These are phyloP conservation scores for Venturia aucupariae DNA, from an alignment of 2,329 filamentous ascomycete species.

Conservation along the genomic window DNA sequence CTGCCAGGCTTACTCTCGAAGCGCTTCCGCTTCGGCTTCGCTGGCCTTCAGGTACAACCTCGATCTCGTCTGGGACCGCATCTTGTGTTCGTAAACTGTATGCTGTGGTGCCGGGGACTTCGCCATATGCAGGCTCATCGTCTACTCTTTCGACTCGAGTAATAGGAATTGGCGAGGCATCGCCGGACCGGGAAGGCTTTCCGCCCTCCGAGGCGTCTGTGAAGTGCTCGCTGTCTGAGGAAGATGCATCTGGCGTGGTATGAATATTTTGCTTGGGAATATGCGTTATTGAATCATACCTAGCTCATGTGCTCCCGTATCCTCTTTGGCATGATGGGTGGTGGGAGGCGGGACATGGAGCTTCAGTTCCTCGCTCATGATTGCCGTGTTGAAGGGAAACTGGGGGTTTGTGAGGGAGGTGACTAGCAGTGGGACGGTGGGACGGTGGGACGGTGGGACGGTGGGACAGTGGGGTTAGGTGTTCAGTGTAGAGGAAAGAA, in stretches of 20 bases:
- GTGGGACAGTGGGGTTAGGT: background rate
- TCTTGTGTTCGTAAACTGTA: slow-evolving; percentile 50
- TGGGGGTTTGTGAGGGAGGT: background rate
- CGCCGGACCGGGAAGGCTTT: slow-evolving; percentile 31
- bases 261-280: background rate
- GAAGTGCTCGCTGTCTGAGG: slow-evolving; percentile 51
- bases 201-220: slow-evolving; percentile 55
- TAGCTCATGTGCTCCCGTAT: slow-evolving; percentile 47
- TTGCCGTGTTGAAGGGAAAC: background rate
- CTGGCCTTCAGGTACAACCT: slow-evolving; percentile 40
- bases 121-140: slow-evolving; percentile 48
- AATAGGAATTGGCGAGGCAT: slow-evolving; percentile 46
- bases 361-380: slow-evolving; percentile 37
- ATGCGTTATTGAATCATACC: slow-evolving; percentile 29
- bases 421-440: background rate
- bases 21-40: slow-evolving; percentile 31
- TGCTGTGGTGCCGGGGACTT: slow-evolving; percentile 52
- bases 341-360: slow-evolving; percentile 2
- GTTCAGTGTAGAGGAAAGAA: slow-evolving; percentile 10
- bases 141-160: slow-evolving; percentile 57
- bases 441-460: too few relatives aligned
- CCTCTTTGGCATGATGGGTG: slow-evolving; percentile 32
- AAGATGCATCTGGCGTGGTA: slow-evolving; percentile 27
- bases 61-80: slow-evolving; percentile 55
- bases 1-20: slow-evolving; percentile 28